phyloP scores from a whole-genome alignment of 2,329 filamentous ascomycete genomes.

The Pseudogymnoascus verrucosus region DNA sequence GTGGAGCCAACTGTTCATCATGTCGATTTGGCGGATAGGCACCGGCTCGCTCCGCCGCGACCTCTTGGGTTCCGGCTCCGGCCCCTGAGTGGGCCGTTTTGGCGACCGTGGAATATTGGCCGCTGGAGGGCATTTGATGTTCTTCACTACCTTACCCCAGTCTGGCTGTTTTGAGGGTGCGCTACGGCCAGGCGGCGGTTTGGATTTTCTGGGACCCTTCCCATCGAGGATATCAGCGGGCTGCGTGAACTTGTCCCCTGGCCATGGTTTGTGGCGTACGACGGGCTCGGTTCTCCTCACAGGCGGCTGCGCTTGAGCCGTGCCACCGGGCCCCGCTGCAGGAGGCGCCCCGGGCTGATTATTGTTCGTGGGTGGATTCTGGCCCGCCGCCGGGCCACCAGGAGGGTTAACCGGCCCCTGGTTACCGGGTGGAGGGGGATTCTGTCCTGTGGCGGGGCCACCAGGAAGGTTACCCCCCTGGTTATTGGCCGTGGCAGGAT shows the following conservation, averaged over 20 bases:
- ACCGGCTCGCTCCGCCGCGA: neutral
- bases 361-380: neutral
- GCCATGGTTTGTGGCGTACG: neutral
- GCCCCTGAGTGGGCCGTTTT: neutral
- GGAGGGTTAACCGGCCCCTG: neutral
- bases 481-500: neutral
- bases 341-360: neutral
- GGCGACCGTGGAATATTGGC: neutral
- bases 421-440: neutral
- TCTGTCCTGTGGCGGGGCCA: neutral
- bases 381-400: neutral
- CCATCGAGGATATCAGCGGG: neutral
- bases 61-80: neutral
- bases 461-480: neutral
- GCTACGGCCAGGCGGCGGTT: no score
- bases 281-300: neutral
- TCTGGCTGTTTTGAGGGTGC: no score
- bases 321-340: neutral
- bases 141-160: neutral
- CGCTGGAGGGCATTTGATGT: neutral
- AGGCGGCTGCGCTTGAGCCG: neutral
- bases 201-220: neutral
- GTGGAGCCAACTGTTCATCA: neutral
- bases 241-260: neutral
- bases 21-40: neutral